These are phyloP conservation scores for Actinomucor elegans DNA, from an alignment of 371 early-diverging fungal genomes.

Conservation along the genomic window DNA sequence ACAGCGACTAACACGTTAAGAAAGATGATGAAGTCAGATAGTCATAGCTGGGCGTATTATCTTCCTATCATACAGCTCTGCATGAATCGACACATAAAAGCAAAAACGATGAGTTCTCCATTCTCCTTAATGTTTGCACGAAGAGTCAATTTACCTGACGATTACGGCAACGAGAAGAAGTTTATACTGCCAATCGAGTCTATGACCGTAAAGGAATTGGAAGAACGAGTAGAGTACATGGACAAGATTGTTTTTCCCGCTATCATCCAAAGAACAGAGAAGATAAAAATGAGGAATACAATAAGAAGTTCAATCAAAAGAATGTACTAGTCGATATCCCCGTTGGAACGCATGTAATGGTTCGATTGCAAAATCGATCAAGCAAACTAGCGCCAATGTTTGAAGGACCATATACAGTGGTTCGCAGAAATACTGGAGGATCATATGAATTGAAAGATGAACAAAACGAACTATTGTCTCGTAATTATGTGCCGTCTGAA, in stretches of 20 bases:
- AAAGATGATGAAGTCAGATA: constrained; percentile 9
- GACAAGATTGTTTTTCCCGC: constrained; percentile 9
- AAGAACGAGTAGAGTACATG: constrained; percentile 2
- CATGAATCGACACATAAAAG: neutral
- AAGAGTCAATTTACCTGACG: neutral
- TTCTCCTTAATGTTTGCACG: constrained; percentile 24
- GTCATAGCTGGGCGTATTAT: constrained; percentile 22
- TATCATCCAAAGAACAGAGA: neutral
- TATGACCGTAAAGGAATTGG: neutral
- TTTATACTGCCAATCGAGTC: neutral
- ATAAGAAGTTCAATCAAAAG: constrained; percentile 1
- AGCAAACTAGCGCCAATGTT: neutral
- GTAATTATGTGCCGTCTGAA: constrained; percentile 11
- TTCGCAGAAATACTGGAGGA: constrained; percentile 1
- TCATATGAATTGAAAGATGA: constrained; percentile 10
- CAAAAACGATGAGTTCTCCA: constrained; percentile 2
- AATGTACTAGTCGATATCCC: constrained; percentile 4
- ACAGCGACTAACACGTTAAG: constrained; percentile 3
- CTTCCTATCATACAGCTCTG: constrained; percentile 21
- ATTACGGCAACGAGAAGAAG: neutral
- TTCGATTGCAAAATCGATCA: neutral
- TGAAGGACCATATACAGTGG: constrained; percentile 7
- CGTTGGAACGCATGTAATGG: constrained; percentile 5
- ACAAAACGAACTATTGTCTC: constrained; percentile 1
- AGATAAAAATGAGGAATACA: neutral